Evolutionary conservation across 257 asterid species (phyloP).

Genomic region (Solanum sitiens): DNA sequence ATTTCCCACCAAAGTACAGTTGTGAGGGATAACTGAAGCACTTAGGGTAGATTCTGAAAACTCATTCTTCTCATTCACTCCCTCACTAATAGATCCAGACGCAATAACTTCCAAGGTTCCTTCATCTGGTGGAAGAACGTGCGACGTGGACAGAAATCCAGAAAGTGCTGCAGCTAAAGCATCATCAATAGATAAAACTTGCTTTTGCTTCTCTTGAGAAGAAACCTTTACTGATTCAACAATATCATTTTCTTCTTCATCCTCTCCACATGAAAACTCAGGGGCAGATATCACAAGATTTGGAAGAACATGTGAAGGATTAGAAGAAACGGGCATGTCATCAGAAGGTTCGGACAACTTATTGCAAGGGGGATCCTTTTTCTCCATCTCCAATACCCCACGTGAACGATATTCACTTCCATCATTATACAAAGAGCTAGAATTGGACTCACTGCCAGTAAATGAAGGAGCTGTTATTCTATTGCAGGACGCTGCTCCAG

Average conservation of each 20-base stretch:
- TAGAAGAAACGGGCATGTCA: slow-evolving; percentile 10
- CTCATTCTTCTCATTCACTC: slow-evolving; percentile 4
- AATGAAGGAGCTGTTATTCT: slow-evolving; percentile 66
- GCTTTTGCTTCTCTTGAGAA: slow-evolving; percentile 27
- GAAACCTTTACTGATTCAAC: slow-evolving; percentile 21
- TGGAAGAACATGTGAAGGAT: slow-evolving; percentile 23
- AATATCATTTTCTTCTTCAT: slow-evolving; percentile 33
- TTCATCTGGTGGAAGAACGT: not conserved
- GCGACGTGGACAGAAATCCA: slow-evolving; percentile 39
- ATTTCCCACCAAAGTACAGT: slow-evolving; percentile 17
- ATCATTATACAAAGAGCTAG: slow-evolving; percentile 44
- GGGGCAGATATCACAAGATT: slow-evolving; percentile 64
- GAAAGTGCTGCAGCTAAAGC: slow-evolving; percentile 86
- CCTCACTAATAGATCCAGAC: not conserved
- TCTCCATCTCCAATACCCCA: slow-evolving; percentile 31
- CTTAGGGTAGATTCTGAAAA: slow-evolving; percentile 15
- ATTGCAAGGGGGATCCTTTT: slow-evolving; percentile 24
- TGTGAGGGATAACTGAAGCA: slow-evolving; percentile 7
- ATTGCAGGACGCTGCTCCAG: slow-evolving; percentile 37
- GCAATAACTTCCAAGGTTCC: not conserved
- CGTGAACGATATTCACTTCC: slow-evolving; percentile 24
- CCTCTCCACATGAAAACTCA: slow-evolving; percentile 54
- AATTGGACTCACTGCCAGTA: slow-evolving; percentile 51
- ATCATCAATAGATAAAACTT: slow-evolving; percentile 52
- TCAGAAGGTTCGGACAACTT: slow-evolving; percentile 17